A percentile compares a stretch with the other conserved stretches of the same genome.
These are phyloP conservation scores for Infundibulicybe gibba DNA, from an alignment of 768 basidiomycete genomes.

Conservation along the genomic window DNA sequence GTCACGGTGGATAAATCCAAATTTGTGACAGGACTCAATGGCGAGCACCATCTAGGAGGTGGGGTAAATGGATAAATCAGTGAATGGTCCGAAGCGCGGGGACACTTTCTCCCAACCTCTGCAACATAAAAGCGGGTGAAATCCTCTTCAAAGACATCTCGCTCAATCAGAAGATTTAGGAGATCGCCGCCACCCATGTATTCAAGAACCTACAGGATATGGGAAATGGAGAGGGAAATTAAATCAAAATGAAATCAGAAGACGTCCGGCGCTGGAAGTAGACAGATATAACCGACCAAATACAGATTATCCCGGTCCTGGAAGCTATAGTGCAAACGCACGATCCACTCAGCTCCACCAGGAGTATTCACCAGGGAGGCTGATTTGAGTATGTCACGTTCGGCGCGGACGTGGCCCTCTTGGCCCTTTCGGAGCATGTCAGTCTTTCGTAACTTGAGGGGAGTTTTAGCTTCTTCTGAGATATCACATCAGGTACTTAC, in stretches of 20 bases:
- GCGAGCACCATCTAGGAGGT: constrained; percentile 81
- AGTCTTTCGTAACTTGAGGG: constrained; percentile 68
- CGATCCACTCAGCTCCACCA: constrained; percentile 87
- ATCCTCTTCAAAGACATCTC: constrained; percentile 86
- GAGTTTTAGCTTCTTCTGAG: constrained; percentile 8
- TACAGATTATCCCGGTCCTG: constrained; percentile 95
- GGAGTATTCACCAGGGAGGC: constrained; percentile 78
- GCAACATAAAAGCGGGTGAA: constrained; percentile 94
- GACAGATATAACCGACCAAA: constrained; percentile 63
- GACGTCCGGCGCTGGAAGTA: constrained; percentile 11
- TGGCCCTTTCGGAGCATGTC: constrained; percentile 97
- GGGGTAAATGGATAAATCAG: constrained; percentile 11
- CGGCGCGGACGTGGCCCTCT: constrained; percentile 95
- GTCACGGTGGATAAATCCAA: constrained; percentile 97
- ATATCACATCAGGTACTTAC: constrained; percentile 31
- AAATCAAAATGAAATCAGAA: constrained; percentile 52
- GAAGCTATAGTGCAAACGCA: constrained; percentile 89
- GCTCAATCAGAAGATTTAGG: constrained; percentile 91
- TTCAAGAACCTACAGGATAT: constrained; percentile 65
- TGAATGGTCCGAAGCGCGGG: constrained; percentile 10
- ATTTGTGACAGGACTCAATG: constrained; percentile 88
- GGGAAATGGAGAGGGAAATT: constrained; percentile 29
- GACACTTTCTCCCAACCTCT: constrained; percentile 54
- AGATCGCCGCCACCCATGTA: constrained; percentile 98
- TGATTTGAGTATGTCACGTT: constrained; percentile 90